Evolutionary conservation across 1,284 basidiomycete species (phyloP), one percentile per base, ranked within the genome.

Genomic region (Inonotus obliquus): DNA sequence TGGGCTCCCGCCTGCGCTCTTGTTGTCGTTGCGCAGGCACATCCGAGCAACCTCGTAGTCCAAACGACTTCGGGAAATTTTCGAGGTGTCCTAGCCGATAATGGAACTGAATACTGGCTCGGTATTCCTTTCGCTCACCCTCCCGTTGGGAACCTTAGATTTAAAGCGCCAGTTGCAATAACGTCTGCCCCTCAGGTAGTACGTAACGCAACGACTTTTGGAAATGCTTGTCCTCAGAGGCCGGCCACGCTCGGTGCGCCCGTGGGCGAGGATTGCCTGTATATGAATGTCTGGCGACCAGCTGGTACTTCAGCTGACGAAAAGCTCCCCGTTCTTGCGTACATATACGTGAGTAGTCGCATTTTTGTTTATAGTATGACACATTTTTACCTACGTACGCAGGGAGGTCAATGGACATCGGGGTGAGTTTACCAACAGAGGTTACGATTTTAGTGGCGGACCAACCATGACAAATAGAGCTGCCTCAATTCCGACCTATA

Each of bases 101-200:
- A 78, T 60, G 78, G 76, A 10, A 79, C 78, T 4, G 81, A 84
- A 6, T 65, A 65, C n/a, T 85, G 81, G 79, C 75, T 87, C 2
- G 87, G 87, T 1, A 82, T 92, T 53, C 88, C 85, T 0, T 91
- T 81, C 65, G 87, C 85, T 19, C 73, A 82, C 62, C 78, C 86
- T 23, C 88, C 85, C 0, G 67, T 81, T 4, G 83, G 83, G 0
- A 35, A 64, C 4, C 72, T 84, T n/a, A 79, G 85, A 6, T 87
- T 87, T 75, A 81, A 79, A 64, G 79, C 82, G 29, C 88, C 89
- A 1, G 72, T 81, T 0, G 73, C 84, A 1, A 81, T 86, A 68
- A 71, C 69, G 9, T 68, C 67, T 7, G 66, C 74, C 2, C 70
- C 66, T 3, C 53, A 41, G 4, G 71, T 63, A 0, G 63, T 82